These are phyloP conservation scores for Dothideomycetes sp. DNA, from an alignment of 2,329 filamentous ascomycete genomes.

Conservation along the genomic window DNA sequence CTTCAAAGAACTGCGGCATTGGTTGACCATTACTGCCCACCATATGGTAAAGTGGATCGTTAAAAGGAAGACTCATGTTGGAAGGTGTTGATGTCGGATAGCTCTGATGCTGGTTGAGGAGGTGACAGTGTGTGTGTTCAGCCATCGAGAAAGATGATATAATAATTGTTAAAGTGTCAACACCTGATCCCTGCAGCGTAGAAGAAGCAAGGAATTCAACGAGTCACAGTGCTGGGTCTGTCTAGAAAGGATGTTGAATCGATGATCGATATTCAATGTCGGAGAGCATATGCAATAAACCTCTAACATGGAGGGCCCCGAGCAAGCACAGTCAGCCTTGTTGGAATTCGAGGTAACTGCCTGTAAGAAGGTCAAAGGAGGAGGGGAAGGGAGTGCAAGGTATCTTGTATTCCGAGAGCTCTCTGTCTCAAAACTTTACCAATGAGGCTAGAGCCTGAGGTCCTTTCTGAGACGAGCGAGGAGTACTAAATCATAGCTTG, in stretches of 20 bases:
- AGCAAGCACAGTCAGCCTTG: constrained; percentile 5
- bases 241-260: background rate
- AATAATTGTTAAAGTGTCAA: no score
- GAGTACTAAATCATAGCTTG: constrained; percentile 5
- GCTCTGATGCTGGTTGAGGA: constrained; percentile 4
- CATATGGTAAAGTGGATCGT: background rate
- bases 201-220: constrained; percentile 2
- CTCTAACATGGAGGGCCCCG: background rate
- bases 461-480: background rate
- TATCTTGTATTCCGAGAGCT: constrained; percentile 5
- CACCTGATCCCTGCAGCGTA: background rate
- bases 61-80: background rate
- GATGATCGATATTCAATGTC: background rate
- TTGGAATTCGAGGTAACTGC: constrained; percentile 4
- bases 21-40: no score
- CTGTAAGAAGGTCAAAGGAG: constrained; percentile 7
- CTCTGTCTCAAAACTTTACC: constrained; percentile 6
- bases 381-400: constrained; percentile 8
- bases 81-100: background rate
- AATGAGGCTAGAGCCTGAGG: constrained; percentile 6
- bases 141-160: constrained; percentile 4
- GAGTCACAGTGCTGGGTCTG: background rate
- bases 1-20: no score
- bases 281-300: background rate
- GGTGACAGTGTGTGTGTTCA: constrained; percentile 1